These are phyloP conservation scores for Thecaphora thlaspeos DNA, from an alignment of 1,284 basidiomycete species.

Conservation along the genomic window DNA sequence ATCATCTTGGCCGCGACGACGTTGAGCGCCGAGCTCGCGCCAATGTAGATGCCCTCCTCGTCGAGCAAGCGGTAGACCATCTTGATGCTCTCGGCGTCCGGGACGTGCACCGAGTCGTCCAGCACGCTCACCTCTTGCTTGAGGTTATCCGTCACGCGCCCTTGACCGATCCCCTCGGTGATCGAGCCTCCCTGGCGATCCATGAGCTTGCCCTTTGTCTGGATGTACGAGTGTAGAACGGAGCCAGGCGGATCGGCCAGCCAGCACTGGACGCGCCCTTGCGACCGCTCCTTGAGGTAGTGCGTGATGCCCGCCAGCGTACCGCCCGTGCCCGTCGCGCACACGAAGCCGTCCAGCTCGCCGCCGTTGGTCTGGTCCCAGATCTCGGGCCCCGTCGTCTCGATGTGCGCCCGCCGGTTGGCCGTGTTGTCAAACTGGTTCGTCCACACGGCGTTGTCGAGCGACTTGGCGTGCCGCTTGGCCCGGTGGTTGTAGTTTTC, in stretches of 20 bases:
- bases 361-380: slow-evolving; percentile 81
- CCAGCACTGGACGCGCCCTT: slow-evolving; percentile 82
- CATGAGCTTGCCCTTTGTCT: slow-evolving; percentile 72
- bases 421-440: slow-evolving; percentile 94
- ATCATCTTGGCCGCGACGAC: slow-evolving; percentile 89
- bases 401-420: slow-evolving; percentile 84
- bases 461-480: slow-evolving; percentile 75
- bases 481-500: slow-evolving; percentile 99
- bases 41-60: slow-evolving; percentile 90
- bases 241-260: slow-evolving; percentile 95
- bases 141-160: slow-evolving; percentile 92
- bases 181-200: slow-evolving; percentile 80
- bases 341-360: slow-evolving; percentile 82
- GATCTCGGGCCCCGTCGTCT: slow-evolving; percentile 92
- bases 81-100: slow-evolving; percentile 83
- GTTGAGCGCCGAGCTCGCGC: slow-evolving; percentile 93
- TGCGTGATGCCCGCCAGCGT: slow-evolving; percentile 87
- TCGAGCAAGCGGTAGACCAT: slow-evolving; percentile 94
- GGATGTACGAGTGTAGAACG: slow-evolving; percentile 82
- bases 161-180: slow-evolving; percentile 98
- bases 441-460: slow-evolving; percentile 96
- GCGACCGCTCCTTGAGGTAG: slow-evolving; percentile 79
- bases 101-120: slow-evolving; percentile 78
- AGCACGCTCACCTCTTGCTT: slow-evolving; percentile 75
- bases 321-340: slow-evolving; percentile 91